phyloP scores from a whole-genome alignment of 805 yeast genomes.

The Nakazawaea ernobii region DNA sequence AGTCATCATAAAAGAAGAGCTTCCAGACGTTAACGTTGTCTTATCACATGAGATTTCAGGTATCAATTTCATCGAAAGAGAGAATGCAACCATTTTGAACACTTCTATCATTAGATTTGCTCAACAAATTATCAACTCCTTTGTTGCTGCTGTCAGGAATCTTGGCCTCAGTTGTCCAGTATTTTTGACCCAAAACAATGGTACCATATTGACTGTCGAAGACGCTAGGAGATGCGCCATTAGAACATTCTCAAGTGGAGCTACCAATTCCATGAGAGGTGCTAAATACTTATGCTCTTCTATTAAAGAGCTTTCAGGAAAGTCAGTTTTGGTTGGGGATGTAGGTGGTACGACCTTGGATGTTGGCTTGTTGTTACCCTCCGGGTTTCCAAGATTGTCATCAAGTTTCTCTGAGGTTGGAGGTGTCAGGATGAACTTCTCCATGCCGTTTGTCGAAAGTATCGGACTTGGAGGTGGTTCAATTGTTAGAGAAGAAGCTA shows the following conservation, averaged over 20 bases:
- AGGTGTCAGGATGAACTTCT: conserved; percentile 44
- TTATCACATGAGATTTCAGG: conserved; percentile 36
- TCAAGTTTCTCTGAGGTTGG: conserved; percentile 37
- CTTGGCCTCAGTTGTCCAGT: conserved; percentile 34
- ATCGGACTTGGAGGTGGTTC: conserved; percentile 50
- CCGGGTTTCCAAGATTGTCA: conserved; percentile 43
- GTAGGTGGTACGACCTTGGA: conserved; percentile 49
- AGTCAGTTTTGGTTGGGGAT: conserved; percentile 33
- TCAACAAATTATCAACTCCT: conserved; percentile 32
- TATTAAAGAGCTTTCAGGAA: conserved; percentile 16
- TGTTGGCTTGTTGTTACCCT: conserved; percentile 37
- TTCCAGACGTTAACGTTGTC: conserved; percentile 27
- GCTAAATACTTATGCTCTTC: conserved; percentile 37
- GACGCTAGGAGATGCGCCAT: conserved; percentile 37
- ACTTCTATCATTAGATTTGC: conserved; percentile 41
- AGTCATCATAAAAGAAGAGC: conserved; percentile 24
- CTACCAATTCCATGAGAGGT: conserved; percentile 43
- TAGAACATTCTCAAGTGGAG: conserved; percentile 42
- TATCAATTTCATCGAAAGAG: conserved; percentile 39
- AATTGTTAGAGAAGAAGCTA: conserved; percentile 26
- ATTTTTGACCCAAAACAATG: conserved; percentile 41
- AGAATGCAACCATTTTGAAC: conserved; percentile 41
- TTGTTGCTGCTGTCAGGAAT: conserved; percentile 29
- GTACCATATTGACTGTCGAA: conserved; percentile 34
- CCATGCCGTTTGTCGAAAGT: conserved; percentile 45